Evolutionary conservation across 805 yeast genomes (phyloP), one percentile per base, ranked within the genome.

Genomic region (Torulaspora maleeae): DNA sequence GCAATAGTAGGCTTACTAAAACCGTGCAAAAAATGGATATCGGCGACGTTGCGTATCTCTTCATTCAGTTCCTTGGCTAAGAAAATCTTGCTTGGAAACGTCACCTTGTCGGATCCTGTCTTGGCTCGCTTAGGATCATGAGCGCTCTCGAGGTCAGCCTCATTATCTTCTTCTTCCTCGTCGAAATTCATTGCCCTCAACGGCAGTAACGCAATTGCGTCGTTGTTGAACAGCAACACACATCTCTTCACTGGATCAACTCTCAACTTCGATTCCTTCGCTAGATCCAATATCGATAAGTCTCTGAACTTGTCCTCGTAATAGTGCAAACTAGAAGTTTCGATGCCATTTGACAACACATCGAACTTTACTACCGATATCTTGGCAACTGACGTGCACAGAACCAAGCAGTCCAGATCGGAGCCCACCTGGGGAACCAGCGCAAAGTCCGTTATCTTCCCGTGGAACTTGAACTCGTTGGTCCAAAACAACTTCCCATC

Each of bases 1-100:
- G 84, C 91, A 16, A 88, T 53, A 0, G 97, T 90, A 0, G 97
- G 95, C 47, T 83, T 93, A 52, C 83, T 70, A 59, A 87, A 91
- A 45, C 82, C 82, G 57, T 80, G 66, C 32, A 91, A 64, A 60
- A 86, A 90, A 39, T 78, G 79, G 53, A 83, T 73, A 58, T 86
- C 95, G 2, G 83, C 70, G 12, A 93, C 77, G 50, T 81, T 79
- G 16, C 71, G 66, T 36, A 89, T 72, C 4, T 77, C 71, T 0
- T 77, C 55, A 52, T 82, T 80, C 30, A 91, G 67, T 20, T 75
- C 68, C 1, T 75, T 67, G 0, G 83, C 80, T 39, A 76, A 75
- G 20, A 86, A 59, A 8, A 86, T 66, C 45, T 78, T 77, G 45
- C 95, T 85, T 40, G 51, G 41, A 10, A 55, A 45, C 48, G 55